Conservation (phyloP, 805 yeast species). For the Wickerhamiella azyma region DNA sequence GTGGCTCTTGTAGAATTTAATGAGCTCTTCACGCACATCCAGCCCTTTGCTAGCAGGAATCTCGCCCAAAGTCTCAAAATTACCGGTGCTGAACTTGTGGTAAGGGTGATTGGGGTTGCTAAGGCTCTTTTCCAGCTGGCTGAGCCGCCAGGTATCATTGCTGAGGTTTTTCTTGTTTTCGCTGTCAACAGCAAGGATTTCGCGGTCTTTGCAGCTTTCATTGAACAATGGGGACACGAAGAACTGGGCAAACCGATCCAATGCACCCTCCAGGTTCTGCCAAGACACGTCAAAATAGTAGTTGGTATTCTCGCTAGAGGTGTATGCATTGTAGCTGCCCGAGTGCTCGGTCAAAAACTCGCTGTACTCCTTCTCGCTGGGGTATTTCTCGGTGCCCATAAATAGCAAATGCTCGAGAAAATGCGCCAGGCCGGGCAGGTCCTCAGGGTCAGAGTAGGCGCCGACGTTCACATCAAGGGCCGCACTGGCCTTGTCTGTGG, state of each 20-base stretch:
- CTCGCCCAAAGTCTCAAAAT: conserved; percentile 55
- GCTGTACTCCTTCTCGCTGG: conserved; percentile 59
- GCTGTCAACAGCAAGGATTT: conserved; percentile 86
- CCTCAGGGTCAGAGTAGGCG: conserved; percentile 61
- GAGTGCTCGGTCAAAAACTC: conserved; percentile 69
- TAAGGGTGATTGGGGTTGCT: conserved; percentile 71
- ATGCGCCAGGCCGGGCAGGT: conserved; percentile 74
- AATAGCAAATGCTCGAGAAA: conserved; percentile 73
- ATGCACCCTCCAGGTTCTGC: conserved; percentile 67
- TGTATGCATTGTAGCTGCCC: conserved; percentile 85
- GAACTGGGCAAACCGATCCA: conserved; percentile 87
- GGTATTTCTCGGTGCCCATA: conserved; percentile 69
- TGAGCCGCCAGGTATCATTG: conserved; percentile 75
- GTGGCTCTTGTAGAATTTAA: conserved; percentile 55
- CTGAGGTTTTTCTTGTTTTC: conserved; percentile 92
- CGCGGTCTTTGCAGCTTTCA: conserved; percentile 70
- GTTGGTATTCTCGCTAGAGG: conserved; percentile 79
- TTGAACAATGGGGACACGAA: conserved; percentile 73
- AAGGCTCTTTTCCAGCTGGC: conserved; percentile 66
- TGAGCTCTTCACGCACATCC: conserved; percentile 68
- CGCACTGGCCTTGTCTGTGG: conserved; percentile 48
- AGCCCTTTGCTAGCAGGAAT: conserved; percentile 46
- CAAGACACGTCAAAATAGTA: conserved; percentile 77
- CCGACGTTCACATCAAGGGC: conserved; percentile 71
- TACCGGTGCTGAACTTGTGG: conserved; percentile 84